Conservation (phyloP, 179 eudicot species). For the Carnegiea gigantea region DNA sequence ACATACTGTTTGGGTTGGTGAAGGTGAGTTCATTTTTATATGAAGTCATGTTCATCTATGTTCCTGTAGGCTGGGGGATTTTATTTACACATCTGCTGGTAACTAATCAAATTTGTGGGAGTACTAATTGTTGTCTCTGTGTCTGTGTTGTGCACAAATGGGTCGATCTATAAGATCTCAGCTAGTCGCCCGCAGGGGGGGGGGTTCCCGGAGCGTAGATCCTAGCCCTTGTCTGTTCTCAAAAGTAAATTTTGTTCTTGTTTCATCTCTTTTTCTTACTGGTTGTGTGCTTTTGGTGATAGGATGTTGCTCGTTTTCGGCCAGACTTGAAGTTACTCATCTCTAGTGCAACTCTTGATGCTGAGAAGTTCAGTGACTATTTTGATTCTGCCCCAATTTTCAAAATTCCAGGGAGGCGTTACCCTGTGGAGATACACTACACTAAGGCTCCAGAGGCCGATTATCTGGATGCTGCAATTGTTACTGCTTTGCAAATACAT, state of each 20-base stretch:
- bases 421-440: constrained; percentile 69
- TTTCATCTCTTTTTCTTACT: background rate
- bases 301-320: no score
- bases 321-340: no score
- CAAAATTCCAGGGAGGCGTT: constrained; percentile 82
- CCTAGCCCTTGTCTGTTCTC: no score
- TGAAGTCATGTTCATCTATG: background rate
- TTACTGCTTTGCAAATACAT: constrained; percentile 75
- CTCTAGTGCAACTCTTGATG: no score
- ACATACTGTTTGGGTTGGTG: constrained; percentile 72
- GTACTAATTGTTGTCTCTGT: background rate
- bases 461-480: constrained; percentile 82
- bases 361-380: no score
- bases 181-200: background rate
- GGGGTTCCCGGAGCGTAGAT: no score
- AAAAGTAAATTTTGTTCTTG: background rate
- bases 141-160: background rate
- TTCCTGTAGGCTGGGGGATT: background rate
- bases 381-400: no score
- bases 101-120: background rate
- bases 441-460: constrained; percentile 85
- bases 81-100: background rate
- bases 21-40: constrained; percentile 44
- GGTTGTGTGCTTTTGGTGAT: no score
- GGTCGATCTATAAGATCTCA: background rate